A percentile compares a stretch with the other conserved stretches of the same genome.
Conservation (phyloP, 2,329 filamentous ascomycete species). For the Trichoderma breve region DNA sequence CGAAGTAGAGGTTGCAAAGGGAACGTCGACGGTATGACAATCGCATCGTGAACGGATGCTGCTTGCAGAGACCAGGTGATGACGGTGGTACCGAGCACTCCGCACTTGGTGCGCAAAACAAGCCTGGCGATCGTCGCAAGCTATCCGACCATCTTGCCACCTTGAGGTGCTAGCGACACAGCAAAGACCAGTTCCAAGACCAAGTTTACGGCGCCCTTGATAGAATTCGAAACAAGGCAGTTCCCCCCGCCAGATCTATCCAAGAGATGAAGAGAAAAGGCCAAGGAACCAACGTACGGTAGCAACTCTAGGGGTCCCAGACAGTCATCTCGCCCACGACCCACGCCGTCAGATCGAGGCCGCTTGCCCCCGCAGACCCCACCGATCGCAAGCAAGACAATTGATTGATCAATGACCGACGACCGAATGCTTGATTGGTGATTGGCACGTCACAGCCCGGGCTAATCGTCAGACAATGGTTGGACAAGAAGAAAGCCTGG, state of each 20-base stretch:
- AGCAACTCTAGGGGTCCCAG: neutral
- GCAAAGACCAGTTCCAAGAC: neutral
- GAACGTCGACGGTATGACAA: neutral
- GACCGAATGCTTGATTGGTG: neutral
- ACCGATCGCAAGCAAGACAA: constrained; percentile 4
- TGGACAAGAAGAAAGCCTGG: constrained; percentile 3
- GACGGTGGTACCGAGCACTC: neutral
- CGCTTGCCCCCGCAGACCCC: constrained; percentile 10
- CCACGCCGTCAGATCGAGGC: constrained; percentile 17
- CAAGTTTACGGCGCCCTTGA: neutral
- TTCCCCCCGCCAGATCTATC: neutral
- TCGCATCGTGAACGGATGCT: neutral
- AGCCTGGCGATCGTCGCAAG: constrained; percentile 11
- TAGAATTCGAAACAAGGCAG: neutral
- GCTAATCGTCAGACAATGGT: neutral
- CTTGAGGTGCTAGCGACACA: neutral
- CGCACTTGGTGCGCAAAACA: neutral
- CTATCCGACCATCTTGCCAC: neutral
- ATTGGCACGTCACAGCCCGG: neutral
- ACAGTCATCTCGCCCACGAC: neutral
- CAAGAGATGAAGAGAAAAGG: neutral
- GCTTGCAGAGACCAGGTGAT: neutral
- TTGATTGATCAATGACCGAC: constrained; percentile 2
- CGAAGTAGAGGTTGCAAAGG: neutral
- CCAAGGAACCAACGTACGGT: neutral